Base-by-base conservation (phyloP, 106 monocot species). In the Acorus gramineus region DNA sequence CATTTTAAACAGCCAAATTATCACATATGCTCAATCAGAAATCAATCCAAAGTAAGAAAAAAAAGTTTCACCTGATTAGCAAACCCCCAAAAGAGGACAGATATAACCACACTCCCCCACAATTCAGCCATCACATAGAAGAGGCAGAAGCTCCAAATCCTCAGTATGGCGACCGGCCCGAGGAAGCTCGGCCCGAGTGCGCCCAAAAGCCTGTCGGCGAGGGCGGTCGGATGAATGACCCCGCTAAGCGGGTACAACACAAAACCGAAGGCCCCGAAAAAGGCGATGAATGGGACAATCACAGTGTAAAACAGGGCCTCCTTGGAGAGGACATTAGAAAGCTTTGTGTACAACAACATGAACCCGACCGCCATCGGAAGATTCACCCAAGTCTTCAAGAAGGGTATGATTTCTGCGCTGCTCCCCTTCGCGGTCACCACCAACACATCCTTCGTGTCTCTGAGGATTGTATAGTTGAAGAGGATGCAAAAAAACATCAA, bases 91-190 rank as follows among this genome's bases (percentile, higher is more conserved):
- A 95, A 95, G 11, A 95, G 95, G 47, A 95, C 95, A 3, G 90
- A 95, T 47, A 95, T 82, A 8, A 95, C 95, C 62, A 95, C 95
- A 70, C 95, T 95, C 3, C 95, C 95, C 95, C 95, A 90, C 14
- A 95, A 76, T 79, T 95, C 90, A 8, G 95, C 90, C 95, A 95
- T 95, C 56, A 87, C 95, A 76, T 95, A 90, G 76, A 96, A 96
- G 53, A 91, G 66, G 66, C 95, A 96, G 62, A 87, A 96, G 77
- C 90, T 91, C 95, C 95, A 96, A 57, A 90, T 90, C 80, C 95
- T 79, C 66, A 95, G 58, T 60, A 95, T 90, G 1, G 94, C 94
- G 2, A 95, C 77, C 7, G 90, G 90, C 8, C 90, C 94, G 4
- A 95, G 71, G 49, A 90, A 95, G 57, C 84, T 83, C 11, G 90